Percentiles rank a stretch among this genome's conserved stretches.
Conservation (phyloP, 2,329 filamentous ascomycete species). For the Sporothrix curviconia region DNA sequence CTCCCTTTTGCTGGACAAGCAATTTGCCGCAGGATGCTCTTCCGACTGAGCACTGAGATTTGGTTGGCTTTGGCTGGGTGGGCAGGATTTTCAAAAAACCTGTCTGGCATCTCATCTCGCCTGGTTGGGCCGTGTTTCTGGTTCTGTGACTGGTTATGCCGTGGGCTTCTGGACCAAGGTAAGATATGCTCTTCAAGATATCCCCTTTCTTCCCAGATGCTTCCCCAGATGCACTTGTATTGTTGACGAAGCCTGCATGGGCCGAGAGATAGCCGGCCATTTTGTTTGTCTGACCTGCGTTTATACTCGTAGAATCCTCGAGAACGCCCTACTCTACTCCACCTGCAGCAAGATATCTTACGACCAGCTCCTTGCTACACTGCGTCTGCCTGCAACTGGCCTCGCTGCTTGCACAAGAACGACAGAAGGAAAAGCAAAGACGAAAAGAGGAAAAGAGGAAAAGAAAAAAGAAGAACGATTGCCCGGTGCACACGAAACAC, state of each 20-base stretch:
- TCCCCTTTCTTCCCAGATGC: background rate
- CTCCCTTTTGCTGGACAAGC: background rate
- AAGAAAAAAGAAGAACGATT: too few species aligned
- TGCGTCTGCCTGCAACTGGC: background rate
- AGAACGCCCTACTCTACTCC: too few species aligned
- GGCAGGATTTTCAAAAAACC: background rate
- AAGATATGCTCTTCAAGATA: background rate
- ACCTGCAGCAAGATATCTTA: too few species aligned
- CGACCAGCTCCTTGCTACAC: conserved; percentile 3
- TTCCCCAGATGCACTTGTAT: too few species aligned
- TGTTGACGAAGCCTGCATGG: too few species aligned
- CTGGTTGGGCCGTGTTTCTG: conserved; percentile 8
- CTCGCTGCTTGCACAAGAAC: background rate
- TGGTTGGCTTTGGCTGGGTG: background rate
- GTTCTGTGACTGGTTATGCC: background rate
- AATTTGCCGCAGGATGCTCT: background rate
- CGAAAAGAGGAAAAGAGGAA: background rate
- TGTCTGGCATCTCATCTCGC: background rate
- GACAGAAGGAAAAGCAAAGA: background rate
- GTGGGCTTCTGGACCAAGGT: background rate
- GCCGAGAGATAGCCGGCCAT: too few species aligned
- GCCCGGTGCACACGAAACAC: too few species aligned
- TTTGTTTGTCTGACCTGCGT: background rate
- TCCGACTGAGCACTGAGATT: too few species aligned
- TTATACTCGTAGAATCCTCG: too few species aligned